These are phyloP conservation scores for Peronospora destructor DNA, from an alignment of 352 stramenopile genomes.

Conservation along the genomic window DNA sequence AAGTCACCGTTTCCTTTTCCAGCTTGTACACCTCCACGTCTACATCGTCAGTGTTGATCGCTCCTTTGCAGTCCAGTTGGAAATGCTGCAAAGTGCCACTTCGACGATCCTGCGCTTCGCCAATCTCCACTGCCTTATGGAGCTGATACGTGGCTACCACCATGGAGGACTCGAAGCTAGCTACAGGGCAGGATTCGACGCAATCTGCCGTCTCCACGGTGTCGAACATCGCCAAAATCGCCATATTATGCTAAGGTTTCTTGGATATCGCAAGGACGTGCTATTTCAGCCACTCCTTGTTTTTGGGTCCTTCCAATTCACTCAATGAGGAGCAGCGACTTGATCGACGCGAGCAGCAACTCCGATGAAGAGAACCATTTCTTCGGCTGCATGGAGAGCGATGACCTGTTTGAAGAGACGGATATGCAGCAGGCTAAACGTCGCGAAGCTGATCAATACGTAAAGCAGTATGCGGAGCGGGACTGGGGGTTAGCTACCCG, in stretches of 20 bases:
- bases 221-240: slow-evolving; percentile 63
- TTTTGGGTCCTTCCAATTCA: slow-evolving; percentile 21
- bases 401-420: slow-evolving; percentile 40
- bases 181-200: slow-evolving; percentile 68
- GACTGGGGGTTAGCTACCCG: slow-evolving; percentile 34
- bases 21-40: slow-evolving; percentile 38
- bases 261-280: slow-evolving; percentile 9
- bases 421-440: slow-evolving; percentile 32
- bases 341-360: slow-evolving; percentile 18
- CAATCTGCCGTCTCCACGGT: slow-evolving; percentile 78
- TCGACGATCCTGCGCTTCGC: slow-evolving; percentile 30
- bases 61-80: slow-evolving; percentile 32
- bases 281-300: slow-evolving; percentile 11
- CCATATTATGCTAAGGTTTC: slow-evolving; percentile 14
- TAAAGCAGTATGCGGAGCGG: slow-evolving; percentile 33
- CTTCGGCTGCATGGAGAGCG: slow-evolving; percentile 32
- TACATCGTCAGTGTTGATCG: slow-evolving; percentile 9
- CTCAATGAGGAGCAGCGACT: slow-evolving; percentile 9
- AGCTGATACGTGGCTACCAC: slow-evolving; percentile 80
- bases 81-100: slow-evolving; percentile 70
- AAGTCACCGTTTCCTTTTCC: slow-evolving; percentile 31
- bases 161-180: slow-evolving; percentile 54
- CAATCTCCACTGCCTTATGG: slow-evolving; percentile 41
- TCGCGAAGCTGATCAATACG: slow-evolving; percentile 26
- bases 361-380: slow-evolving; percentile 36